These are phyloP conservation scores for Arthrinium puccinioides DNA, from an alignment of 2,329 filamentous ascomycete species.

Conservation along the genomic window DNA sequence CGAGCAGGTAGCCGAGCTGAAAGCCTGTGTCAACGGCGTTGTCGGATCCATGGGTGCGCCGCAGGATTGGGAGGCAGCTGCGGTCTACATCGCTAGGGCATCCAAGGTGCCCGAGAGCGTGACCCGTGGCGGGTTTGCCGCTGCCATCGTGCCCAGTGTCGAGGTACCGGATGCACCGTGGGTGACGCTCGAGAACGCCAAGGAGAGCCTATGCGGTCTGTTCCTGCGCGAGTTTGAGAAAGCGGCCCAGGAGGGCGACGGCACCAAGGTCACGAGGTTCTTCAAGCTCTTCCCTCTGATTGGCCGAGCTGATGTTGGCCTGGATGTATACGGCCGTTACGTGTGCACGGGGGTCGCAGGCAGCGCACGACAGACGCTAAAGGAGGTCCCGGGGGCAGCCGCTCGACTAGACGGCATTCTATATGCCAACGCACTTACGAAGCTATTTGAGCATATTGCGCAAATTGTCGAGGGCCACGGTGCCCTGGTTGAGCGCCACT, in stretches of 20 bases:
- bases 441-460: constrained; percentile 94
- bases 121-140: constrained; percentile 76
- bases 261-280: constrained; percentile 84
- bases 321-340: constrained; percentile 93
- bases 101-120: constrained; percentile 75
- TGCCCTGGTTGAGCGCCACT: constrained; percentile 85
- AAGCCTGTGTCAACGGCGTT: constrained; percentile 90
- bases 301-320: constrained; percentile 75
- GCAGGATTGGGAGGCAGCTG: constrained; percentile 97
- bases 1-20: constrained; percentile 93
- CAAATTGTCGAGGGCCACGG: constrained; percentile 93
- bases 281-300: constrained; percentile 98
- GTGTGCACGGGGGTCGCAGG: constrained; percentile 92
- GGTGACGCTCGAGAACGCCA: constrained; percentile 77
- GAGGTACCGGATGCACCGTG: constrained; percentile 90
- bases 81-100: constrained; percentile 79
- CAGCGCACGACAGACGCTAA: constrained; percentile 73
- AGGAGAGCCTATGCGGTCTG: constrained; percentile 81
- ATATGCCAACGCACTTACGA: constrained; percentile 84
- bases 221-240: constrained; percentile 95
- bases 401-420: constrained; percentile 74
- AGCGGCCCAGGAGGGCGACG: constrained; percentile 80
- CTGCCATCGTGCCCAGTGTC: constrained; percentile 86
- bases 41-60: constrained; percentile 94
- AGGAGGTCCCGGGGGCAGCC: constrained; percentile 52